These are phyloP conservation scores for Colletotrichum viniferum DNA, from an alignment of 2,329 filamentous ascomycete species.

Conservation along the genomic window DNA sequence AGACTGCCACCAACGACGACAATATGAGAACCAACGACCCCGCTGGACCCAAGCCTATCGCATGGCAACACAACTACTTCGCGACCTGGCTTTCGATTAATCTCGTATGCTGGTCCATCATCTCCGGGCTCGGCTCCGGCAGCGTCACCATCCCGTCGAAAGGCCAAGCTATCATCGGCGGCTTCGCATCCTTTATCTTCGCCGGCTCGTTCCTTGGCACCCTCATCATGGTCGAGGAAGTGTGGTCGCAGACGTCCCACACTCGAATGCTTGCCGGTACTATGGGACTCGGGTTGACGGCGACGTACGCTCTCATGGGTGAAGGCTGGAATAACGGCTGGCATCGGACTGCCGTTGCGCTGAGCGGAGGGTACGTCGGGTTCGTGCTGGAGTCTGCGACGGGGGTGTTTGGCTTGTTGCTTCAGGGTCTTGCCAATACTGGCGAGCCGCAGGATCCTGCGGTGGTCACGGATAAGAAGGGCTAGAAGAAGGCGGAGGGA, in stretches of 20 bases:
- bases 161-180: background rate
- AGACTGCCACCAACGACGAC: background rate
- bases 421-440: background rate
- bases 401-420: background rate
- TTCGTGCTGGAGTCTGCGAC: background rate
- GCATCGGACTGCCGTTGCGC: background rate
- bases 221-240: background rate
- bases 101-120: background rate
- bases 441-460: background rate
- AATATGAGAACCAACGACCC: background rate
- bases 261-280: background rate
- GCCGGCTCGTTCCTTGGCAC: background rate
- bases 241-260: background rate
- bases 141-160: background rate
- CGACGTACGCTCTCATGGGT: background rate
- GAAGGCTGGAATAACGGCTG: background rate
- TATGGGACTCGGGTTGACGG: background rate
- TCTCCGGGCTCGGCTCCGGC: background rate
- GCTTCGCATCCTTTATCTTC: background rate
- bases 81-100: background rate
- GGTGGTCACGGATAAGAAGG: background rate
- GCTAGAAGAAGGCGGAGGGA: background rate
- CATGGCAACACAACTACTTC: background rate
- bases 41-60: background rate
- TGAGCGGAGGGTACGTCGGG: background rate